These are phyloP conservation scores for Baudoinia panamericana DNA, from an alignment of 495 filamentous ascomycete genomes.

Conservation along the genomic window DNA sequence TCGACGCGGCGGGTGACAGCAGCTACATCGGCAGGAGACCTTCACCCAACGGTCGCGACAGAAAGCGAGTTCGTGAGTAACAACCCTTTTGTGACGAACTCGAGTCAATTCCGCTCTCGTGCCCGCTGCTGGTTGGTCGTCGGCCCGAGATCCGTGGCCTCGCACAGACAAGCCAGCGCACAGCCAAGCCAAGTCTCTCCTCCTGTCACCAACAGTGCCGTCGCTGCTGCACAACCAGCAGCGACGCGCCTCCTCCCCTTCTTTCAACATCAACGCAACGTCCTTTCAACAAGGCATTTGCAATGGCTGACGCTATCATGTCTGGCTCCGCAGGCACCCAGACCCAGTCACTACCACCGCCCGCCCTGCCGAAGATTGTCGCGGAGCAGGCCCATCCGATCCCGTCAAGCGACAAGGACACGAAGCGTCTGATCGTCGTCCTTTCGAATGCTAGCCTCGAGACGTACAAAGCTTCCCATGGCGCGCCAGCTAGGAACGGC, in stretches of 20 bases:
- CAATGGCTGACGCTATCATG: conserved; percentile 9
- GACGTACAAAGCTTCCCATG: conserved; percentile 77
- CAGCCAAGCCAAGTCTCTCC: too few relatives aligned
- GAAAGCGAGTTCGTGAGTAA: conserved; percentile 29
- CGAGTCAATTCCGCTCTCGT: background rate
- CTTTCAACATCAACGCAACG: background rate
- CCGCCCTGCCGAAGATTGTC: conserved; percentile 74
- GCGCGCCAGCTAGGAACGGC: conserved; percentile 33
- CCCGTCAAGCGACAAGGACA: conserved; percentile 70
- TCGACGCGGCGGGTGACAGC: conserved; percentile 8
- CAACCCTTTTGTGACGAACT: background rate
- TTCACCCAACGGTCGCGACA: conserved; percentile 23
- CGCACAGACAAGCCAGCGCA: too few relatives aligned
- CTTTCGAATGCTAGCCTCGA: conserved; percentile 95
- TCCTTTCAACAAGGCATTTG: conserved; percentile 21
- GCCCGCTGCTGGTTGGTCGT: background rate
- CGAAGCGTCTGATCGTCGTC: conserved; percentile 83
- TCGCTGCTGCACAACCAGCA: conserved; percentile 15
- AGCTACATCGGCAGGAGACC: conserved; percentile 16
- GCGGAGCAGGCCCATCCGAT: conserved; percentile 88
- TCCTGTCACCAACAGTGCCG: too few relatives aligned
- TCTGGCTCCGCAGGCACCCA: conserved; percentile 14
- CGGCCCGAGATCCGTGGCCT: background rate
- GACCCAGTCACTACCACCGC: conserved; percentile 89
- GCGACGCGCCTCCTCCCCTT: conserved; percentile 1